A percentile compares a stretch with the other conserved stretches of the same genome.
These are phyloP conservation scores for Mycotypha africana DNA, from an alignment of 371 early-diverging fungal genomes.

Conservation along the genomic window DNA sequence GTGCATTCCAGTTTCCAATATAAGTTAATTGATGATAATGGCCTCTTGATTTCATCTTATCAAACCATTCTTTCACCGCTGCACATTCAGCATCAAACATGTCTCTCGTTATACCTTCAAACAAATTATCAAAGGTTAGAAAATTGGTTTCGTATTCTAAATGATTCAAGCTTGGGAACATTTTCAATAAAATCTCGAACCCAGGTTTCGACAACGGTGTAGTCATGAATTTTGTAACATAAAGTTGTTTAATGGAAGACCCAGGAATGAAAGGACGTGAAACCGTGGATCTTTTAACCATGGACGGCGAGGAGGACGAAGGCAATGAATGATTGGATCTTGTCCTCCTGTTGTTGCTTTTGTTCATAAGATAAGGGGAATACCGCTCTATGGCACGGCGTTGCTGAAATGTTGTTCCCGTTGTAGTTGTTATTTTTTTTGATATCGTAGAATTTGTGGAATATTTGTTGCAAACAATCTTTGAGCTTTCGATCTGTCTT, in stretches of 20 bases:
- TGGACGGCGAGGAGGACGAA: no score
- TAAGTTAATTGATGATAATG: conserved; percentile 6
- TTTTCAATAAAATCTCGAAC: conserved; percentile 26
- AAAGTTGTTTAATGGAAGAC: conserved; percentile 28
- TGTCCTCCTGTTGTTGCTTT: no score
- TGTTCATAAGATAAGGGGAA: conserved; percentile 4
- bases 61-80: conserved; percentile 23
- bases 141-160: conserved; percentile 43
- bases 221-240: conserved; percentile 40
- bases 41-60: not conserved
- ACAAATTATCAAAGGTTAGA: conserved; percentile 39
- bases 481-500: no score
- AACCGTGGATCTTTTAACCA: conserved; percentile 9
- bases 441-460: no score
- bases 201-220: conserved; percentile 36
- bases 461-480: no score
- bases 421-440: not conserved
- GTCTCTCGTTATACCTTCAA: conserved; percentile 33
- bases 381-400: conserved; percentile 3
- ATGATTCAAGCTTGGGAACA: conserved; percentile 39
- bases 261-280: no score
- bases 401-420: no score
- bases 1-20: conserved; percentile 27
- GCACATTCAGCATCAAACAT: conserved; percentile 34
- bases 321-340: not conserved